phyloP scores from a whole-genome alignment of 352 stramenopile genomes.

The Halophytophthora batemanensis region DNA sequence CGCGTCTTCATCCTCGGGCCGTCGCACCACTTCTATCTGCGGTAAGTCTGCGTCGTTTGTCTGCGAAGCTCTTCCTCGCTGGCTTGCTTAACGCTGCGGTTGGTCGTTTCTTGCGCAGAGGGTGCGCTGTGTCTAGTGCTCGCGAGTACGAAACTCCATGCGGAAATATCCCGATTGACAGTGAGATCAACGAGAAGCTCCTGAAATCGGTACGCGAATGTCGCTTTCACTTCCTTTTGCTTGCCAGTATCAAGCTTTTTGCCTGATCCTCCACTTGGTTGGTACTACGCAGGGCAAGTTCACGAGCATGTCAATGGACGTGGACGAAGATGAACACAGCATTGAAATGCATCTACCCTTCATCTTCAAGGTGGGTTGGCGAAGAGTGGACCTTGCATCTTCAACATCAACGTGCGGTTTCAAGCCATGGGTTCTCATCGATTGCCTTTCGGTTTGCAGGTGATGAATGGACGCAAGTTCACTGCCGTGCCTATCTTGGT shows the following conservation, averaged over 20 bases:
- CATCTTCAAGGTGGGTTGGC: constrained; percentile 74
- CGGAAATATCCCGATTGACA: constrained; percentile 91
- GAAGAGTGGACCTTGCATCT: neutral
- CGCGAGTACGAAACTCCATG: constrained; percentile 93
- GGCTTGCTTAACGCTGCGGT: neutral
- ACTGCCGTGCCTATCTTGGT: constrained; percentile 95
- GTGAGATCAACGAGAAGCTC: constrained; percentile 87
- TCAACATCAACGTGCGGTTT: neutral
- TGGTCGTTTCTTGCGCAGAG: constrained; percentile 26
- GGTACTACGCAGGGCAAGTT: constrained; percentile 53
- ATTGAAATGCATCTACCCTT: constrained; percentile 98
- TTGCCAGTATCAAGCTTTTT: too few species aligned
- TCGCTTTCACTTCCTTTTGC: too few species aligned
- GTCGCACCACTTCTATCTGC: constrained; percentile 96
- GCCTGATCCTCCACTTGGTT: neutral
- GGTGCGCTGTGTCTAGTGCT: constrained; percentile 82
- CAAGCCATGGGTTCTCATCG: neutral
- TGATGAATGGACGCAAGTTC: constrained; percentile 76
- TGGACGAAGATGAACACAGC: constrained; percentile 95
- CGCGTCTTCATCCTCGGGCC: constrained; percentile 93
- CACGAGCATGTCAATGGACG: constrained; percentile 69
- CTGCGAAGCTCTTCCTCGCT: neutral
- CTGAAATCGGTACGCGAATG: constrained; percentile 75
- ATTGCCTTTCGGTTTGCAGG: constrained; percentile 19
- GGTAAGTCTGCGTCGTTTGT: constrained; percentile 30